phyloP scores from a whole-genome alignment of 106 monocot species.

The Apostasia ramifera region DNA sequence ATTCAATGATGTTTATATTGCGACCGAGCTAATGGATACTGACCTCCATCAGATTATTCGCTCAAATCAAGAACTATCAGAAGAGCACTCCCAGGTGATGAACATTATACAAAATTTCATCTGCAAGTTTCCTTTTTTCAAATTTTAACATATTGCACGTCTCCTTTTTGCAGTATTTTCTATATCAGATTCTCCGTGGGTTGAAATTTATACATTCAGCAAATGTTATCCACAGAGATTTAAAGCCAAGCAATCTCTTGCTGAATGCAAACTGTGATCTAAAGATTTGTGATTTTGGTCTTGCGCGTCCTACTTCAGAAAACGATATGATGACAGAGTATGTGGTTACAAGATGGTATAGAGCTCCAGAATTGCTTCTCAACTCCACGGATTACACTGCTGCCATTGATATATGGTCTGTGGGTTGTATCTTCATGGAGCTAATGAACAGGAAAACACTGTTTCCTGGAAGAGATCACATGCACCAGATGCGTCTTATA shows the following conservation, averaged over 20 bases:
- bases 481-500: constrained; percentile 91
- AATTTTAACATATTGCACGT: neutral
- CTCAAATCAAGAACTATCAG: constrained; percentile 32
- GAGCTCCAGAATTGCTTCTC: constrained; percentile 88
- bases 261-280: constrained; percentile 85
- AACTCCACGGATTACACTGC: constrained; percentile 89
- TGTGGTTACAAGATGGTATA: constrained; percentile 95
- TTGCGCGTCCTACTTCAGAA: constrained; percentile 78
- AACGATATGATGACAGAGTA: constrained; percentile 93
- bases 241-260: constrained; percentile 93
- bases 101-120: neutral
- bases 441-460: constrained; percentile 72
- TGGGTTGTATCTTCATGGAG: constrained; percentile 98
- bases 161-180: constrained; percentile 63
- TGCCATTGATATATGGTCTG: constrained; percentile 96
- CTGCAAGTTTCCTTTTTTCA: neutral
- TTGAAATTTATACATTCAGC: constrained; percentile 97
- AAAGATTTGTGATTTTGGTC: constrained; percentile 96
- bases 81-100: constrained; percentile 29
- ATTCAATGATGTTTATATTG: constrained; percentile 36
- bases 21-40: constrained; percentile 30
- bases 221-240: constrained; percentile 86
- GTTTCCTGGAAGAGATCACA: constrained; percentile 88
- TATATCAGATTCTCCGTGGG: constrained; percentile 94
- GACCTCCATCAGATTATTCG: constrained; percentile 36